Conservation (phyloP, 257 asterid genomes). For the Solanum sejunctum region DNA sequence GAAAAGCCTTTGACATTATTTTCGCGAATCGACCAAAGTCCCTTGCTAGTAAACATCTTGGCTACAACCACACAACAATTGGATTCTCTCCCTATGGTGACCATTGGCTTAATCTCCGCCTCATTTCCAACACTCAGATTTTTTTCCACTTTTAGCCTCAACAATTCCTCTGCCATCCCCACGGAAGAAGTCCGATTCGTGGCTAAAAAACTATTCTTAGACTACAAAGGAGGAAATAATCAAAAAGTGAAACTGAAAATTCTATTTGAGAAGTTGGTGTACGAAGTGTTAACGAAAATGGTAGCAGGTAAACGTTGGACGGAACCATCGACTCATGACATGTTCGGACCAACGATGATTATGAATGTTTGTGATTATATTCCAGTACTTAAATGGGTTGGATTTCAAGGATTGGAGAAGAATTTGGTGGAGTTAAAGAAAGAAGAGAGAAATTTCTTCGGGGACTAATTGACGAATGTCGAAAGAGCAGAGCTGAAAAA, state of each 20-base stretch:
- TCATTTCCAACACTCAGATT: too few relatives aligned
- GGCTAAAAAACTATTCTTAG: constrained; percentile 6
- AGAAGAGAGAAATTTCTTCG: background rate
- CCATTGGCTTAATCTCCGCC: constrained; percentile 49
- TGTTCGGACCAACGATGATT: constrained; percentile 18
- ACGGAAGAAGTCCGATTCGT: constrained; percentile 16
- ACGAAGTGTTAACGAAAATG: constrained; percentile 22
- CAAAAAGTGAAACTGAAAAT: constrained; percentile 15
- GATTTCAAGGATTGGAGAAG: too few relatives aligned
- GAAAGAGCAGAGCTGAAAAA: background rate
- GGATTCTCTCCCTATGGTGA: constrained; percentile 36
- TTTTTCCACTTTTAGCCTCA: constrained; percentile 29
- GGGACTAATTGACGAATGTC: constrained; percentile 6
- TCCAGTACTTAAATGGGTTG: too few relatives aligned
- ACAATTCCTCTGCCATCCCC: constrained; percentile 9
- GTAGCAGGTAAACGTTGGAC: constrained; percentile 34
- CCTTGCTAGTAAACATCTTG: constrained; percentile 15
- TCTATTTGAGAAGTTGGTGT: constrained; percentile 25
- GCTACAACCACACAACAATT: constrained; percentile 33
- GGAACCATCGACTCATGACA: constrained; percentile 8
- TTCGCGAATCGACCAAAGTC: constrained; percentile 39
- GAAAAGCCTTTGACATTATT: constrained; percentile 8
- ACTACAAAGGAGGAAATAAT: background rate
- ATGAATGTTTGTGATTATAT: background rate
- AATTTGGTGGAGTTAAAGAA: background rate